Evolutionary conservation across 768 basidiomycete species (phyloP).

Genomic region (Epithele typhae): DNA sequence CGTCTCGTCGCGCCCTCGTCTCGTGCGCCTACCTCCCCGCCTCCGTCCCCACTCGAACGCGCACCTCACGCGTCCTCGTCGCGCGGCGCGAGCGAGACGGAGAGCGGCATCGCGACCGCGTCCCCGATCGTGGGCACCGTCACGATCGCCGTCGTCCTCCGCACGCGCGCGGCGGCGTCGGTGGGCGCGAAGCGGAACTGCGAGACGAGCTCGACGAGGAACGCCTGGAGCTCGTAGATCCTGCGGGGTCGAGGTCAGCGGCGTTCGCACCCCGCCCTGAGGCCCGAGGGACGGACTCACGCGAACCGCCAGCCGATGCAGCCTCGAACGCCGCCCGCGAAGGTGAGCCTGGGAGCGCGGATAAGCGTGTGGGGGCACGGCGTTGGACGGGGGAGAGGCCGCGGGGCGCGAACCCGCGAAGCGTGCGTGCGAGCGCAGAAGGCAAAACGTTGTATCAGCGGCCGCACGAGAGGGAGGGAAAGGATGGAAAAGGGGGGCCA

Average conservation of each 20-base stretch:
- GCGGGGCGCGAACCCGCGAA: too few species aligned
- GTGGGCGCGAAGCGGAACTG: slow-evolving; percentile 47
- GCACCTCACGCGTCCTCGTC: slow-evolving; percentile 11
- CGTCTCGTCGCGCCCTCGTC: too few species aligned
- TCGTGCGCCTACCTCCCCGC: too few species aligned
- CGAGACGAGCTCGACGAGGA: slow-evolving; percentile 51
- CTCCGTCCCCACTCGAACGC: too few species aligned
- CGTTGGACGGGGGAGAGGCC: too few species aligned
- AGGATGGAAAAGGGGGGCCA: neutral
- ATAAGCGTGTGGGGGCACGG: too few species aligned
- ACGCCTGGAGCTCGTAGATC: slow-evolving; percentile 47
- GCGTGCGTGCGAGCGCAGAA: too few species aligned
- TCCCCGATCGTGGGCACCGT: slow-evolving; percentile 35
- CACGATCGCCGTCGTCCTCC: slow-evolving; percentile 25
- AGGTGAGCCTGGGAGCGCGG: slow-evolving; percentile 16
- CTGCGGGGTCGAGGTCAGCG: slow-evolving; percentile 1
- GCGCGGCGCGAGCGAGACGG: slow-evolving; percentile 17
- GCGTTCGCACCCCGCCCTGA: neutral
- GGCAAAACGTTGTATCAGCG: too few species aligned
- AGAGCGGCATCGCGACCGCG: slow-evolving; percentile 32
- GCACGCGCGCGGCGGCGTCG: slow-evolving; percentile 24
- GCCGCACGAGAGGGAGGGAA: neutral
- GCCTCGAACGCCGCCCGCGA: slow-evolving; percentile 21
- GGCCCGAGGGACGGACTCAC: slow-evolving; percentile 6
- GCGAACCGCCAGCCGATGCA: slow-evolving; percentile 26